These are phyloP conservation scores for Suillus cothurnatus DNA, from an alignment of 768 basidiomycete genomes.

Conservation along the genomic window DNA sequence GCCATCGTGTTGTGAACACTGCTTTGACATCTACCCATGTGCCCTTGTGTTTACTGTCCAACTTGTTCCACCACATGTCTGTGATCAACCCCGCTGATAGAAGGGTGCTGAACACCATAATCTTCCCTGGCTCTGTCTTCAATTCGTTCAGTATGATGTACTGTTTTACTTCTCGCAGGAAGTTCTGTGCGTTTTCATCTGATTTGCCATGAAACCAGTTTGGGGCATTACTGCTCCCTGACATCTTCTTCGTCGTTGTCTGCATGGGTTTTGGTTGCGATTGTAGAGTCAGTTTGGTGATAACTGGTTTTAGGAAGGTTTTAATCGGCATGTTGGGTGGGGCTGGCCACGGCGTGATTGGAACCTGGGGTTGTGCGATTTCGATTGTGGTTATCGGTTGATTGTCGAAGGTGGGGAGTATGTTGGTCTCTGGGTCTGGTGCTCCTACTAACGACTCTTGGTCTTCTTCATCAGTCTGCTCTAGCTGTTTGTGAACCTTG, in stretches of 20 bases:
- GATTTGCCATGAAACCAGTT: background rate
- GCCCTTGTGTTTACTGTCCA: background rate
- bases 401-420: background rate
- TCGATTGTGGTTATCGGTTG: accelerated
- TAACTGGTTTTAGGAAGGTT: background rate
- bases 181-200: background rate
- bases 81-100: background rate
- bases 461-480: background rate
- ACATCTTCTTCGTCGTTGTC: no score
- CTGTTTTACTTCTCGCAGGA: background rate
- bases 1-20: background rate
- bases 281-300: background rate
- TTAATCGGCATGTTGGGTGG: background rate
- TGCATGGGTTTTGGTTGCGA: accelerated
- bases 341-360: background rate
- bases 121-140: background rate
- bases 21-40: background rate
- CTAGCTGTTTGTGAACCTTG: background rate
- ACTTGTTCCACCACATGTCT: background rate
- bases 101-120: background rate
- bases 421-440: background rate
- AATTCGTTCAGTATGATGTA: background rate
- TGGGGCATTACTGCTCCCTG: background rate
- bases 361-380: accelerated
- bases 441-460: background rate